A percentile compares a stretch with the other conserved stretches of the same genome.
Conservation (phyloP, 306 rosid species). For the Rosa lucieae region DNA sequence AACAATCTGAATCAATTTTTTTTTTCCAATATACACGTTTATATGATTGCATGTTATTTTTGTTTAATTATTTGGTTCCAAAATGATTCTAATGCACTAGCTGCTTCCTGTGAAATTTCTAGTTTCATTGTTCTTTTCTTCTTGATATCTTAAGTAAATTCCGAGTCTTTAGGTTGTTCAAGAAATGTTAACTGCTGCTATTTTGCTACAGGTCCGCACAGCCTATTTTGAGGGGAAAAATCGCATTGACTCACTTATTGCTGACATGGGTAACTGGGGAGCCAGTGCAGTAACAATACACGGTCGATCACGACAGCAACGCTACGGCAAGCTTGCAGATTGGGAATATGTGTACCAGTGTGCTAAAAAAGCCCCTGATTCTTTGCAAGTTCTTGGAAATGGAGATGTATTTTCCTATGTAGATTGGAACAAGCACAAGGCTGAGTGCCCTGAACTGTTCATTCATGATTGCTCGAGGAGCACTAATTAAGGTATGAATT, state of each 20-base stretch:
- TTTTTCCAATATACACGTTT: conserved; percentile 21
- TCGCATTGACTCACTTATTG: conserved; percentile 79
- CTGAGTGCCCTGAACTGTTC: conserved; percentile 74
- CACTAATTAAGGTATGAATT: conserved; percentile 70
- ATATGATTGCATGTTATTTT: background rate
- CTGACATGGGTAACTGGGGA: conserved; percentile 81
- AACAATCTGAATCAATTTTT: background rate
- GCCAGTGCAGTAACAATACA: conserved; percentile 84
- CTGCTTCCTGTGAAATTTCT: background rate
- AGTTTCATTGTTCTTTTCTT: background rate
- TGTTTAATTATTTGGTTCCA: conserved; percentile 12
- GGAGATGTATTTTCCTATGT: conserved; percentile 79
- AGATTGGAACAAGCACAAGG: conserved; percentile 77
- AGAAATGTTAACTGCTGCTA: conserved; percentile 8
- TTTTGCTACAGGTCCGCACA: conserved; percentile 68
- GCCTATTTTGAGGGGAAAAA: conserved; percentile 91
- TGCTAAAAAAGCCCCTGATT: conserved; percentile 56
- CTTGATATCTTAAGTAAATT: background rate
- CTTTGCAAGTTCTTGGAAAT: conserved; percentile 76
- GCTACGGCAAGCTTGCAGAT: conserved; percentile 97
- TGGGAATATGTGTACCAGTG: conserved; percentile 87
- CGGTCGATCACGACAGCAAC: conserved; percentile 95
- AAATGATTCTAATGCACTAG: background rate
- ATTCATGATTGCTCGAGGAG: conserved; percentile 92
- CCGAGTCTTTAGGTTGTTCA: conserved; percentile 10